These are phyloP conservation scores for Podosphaera aphanis DNA, from an alignment of 2,329 filamentous ascomycete species.

Conservation along the genomic window DNA sequence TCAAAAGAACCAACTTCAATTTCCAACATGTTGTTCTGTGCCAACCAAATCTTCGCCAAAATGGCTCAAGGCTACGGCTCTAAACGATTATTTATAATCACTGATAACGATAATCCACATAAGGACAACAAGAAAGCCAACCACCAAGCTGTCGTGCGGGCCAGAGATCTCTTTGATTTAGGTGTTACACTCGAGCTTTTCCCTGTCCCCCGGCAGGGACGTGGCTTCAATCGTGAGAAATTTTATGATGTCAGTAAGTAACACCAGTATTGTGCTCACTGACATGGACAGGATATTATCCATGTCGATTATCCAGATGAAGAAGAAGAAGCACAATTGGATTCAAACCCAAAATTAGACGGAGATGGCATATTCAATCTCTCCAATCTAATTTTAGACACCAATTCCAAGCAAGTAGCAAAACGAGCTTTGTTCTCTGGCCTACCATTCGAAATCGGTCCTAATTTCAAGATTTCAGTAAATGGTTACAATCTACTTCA, in stretches of 20 bases:
- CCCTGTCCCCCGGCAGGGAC: conserved; percentile 50
- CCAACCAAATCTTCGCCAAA: conserved; percentile 88
- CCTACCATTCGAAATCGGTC: conserved; percentile 69
- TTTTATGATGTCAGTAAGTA: conserved; percentile 63
- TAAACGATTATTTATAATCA: conserved; percentile 80
- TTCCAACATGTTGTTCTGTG: conserved; percentile 78
- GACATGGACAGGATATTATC: conserved; percentile 49
- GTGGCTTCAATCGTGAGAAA: conserved; percentile 55
- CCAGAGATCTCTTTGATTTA: conserved; percentile 85
- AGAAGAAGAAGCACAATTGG: conserved; percentile 37
- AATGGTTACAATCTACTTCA: conserved; percentile 85
- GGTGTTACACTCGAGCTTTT: conserved; percentile 84
- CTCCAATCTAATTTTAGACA: conserved; percentile 59
- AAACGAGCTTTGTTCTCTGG: conserved; percentile 71
- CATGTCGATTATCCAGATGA: conserved; percentile 46
- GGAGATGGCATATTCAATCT: conserved; percentile 59
- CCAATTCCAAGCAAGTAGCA: conserved; percentile 73
- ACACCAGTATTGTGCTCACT: conserved; percentile 3
- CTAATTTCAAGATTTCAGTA: conserved; percentile 64
- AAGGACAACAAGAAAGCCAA: conserved; percentile 45
- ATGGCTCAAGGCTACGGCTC: conserved; percentile 89
- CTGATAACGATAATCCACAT: conserved; percentile 78
- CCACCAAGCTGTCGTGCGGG: conserved; percentile 59
- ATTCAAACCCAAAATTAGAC: conserved; percentile 33
- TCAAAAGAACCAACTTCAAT: conserved; percentile 50